Evolutionary conservation across 345 rosid species (phyloP).

Genomic region (Geranium brycei): DNA sequence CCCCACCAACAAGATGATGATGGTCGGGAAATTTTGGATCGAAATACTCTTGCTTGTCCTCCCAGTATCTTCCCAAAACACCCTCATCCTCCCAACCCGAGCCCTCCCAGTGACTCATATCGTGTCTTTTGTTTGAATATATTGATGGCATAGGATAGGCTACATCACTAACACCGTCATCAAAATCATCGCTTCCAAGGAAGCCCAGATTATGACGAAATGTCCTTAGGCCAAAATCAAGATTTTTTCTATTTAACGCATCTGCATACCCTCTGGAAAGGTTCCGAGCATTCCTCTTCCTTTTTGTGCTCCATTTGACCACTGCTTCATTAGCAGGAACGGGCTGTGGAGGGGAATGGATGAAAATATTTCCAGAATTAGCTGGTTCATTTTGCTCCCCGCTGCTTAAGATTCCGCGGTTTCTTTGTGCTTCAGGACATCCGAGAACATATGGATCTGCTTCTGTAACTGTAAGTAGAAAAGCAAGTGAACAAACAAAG

Average conservation of each 20-base stretch:
- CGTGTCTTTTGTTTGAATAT: slow-evolving; percentile 22
- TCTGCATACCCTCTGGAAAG: slow-evolving; percentile 42
- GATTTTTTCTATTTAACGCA: slow-evolving; percentile 17
- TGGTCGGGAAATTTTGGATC: slow-evolving; percentile 27
- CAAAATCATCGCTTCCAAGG: slow-evolving; percentile 22
- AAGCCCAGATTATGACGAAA: slow-evolving; percentile 25
- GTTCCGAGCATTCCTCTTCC: slow-evolving; percentile 73
- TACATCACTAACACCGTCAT: slow-evolving; percentile 25
- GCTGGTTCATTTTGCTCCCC: slow-evolving; percentile 65
- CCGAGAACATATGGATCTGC: slow-evolving; percentile 20
- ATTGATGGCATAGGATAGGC: slow-evolving; percentile 28
- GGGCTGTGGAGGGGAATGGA: slow-evolving; percentile 15
- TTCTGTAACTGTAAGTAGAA: slow-evolving; percentile 20
- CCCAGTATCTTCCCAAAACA: slow-evolving; percentile 27
- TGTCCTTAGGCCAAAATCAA: slow-evolving; percentile 28
- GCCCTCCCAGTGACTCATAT: slow-evolving; percentile 42
- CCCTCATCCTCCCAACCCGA: slow-evolving; percentile 37
- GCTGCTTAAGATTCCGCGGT: slow-evolving; percentile 54
- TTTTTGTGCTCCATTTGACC: slow-evolving; percentile 84
- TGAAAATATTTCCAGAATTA: slow-evolving; percentile 42
- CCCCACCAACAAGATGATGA: slow-evolving; percentile 31
- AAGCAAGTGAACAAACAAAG: slow-evolving; percentile 20
- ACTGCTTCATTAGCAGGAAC: slow-evolving; percentile 49
- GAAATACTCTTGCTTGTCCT: slow-evolving; percentile 23
- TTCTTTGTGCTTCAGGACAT: slow-evolving; percentile 30